Evolutionary conservation across 768 basidiomycete genomes (phyloP), one percentile per base, ranked within the genome.

Genomic region (Auricularia sp.): DNA sequence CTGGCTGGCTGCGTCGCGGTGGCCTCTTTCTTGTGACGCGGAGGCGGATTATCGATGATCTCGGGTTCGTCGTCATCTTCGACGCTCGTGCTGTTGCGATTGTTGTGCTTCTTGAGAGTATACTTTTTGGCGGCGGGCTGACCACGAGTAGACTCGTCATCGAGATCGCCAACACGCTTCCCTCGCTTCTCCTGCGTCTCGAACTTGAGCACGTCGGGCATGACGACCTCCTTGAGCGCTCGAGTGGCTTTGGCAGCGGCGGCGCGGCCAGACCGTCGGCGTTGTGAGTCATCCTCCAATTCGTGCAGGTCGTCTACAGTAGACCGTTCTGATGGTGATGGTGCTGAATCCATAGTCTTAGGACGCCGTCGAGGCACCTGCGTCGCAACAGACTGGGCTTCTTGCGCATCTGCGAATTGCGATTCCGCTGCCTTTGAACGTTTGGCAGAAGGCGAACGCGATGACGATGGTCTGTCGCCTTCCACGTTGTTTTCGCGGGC

Each of bases 201-300:
- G 70, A 80, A 93, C 65, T 78, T 82, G 47, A 86, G 68, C 2
- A 91, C 79, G 68, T 94, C 92, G 0, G 91, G 91, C 86, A 93
- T 92, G 65, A 93, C 77, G 62, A 77, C 76, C 7, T 82, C 76
- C 54, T 77, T 77, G 61, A 85, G 69, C 51, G 76, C 76, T 62
- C 76, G 74, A 3, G 73, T 77, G 8, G 83, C 84, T 63, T 76
- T 83, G 74, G 71, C 85, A 66, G 77, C 84, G 71, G 79, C 93
- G 68, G 75, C 78, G 69, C 80, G 85, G 73, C 70, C 66, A 0
- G 68, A 67, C 7, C 54, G 62, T 13, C 54, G 47, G n/a, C 66
- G 66, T 24, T 64, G 67, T 14, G 37, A 36, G 16, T 42, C 36
- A 14, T 29, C 29, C 54, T 42, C 39, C 39, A 14, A 8, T 14